Evolutionary conservation across 2,329 filamentous ascomycete species (phyloP).

Genomic region (Colletotrichum australisinense): DNA sequence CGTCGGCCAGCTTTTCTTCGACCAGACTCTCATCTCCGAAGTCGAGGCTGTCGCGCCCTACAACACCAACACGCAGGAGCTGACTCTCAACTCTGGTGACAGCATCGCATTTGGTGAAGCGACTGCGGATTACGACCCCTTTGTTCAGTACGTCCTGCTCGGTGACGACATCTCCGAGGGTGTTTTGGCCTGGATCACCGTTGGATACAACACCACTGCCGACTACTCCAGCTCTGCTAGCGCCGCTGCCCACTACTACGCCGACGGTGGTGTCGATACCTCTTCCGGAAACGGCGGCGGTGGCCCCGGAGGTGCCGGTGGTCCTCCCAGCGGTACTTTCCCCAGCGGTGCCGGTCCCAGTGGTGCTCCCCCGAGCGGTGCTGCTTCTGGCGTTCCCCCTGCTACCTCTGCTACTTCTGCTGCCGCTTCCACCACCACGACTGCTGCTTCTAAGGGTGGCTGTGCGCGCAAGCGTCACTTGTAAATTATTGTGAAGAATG

Average conservation of each 20-base stretch:
- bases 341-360: conserved; percentile 3
- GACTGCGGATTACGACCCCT: conserved; percentile 52
- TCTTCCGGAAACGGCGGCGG: neutral
- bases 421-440: too few relatives aligned
- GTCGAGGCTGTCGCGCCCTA: neutral
- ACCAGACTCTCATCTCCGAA: neutral
- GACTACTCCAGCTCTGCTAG: conserved; percentile 9
- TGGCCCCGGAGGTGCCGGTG: neutral
- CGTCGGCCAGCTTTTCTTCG: conserved; percentile 4
- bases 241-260: neutral
- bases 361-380: neutral
- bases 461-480: conserved; percentile 10
- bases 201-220: conserved; percentile 50
- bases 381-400: neutral
- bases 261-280: conserved; percentile 1
- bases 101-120: conserved; percentile 52
- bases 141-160: conserved; percentile 63
- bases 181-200: conserved; percentile 57
- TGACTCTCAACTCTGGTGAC: conserved; percentile 47
- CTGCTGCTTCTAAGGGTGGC: conserved; percentile 49
- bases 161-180: conserved; percentile 58
- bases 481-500: neutral
- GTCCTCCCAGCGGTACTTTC: conserved; percentile 4
- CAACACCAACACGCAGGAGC: neutral
- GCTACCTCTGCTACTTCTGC: neutral